Evolutionary conservation across 2,329 filamentous ascomycete species (phyloP).

Genomic region (Claviceps sorghi): DNA sequence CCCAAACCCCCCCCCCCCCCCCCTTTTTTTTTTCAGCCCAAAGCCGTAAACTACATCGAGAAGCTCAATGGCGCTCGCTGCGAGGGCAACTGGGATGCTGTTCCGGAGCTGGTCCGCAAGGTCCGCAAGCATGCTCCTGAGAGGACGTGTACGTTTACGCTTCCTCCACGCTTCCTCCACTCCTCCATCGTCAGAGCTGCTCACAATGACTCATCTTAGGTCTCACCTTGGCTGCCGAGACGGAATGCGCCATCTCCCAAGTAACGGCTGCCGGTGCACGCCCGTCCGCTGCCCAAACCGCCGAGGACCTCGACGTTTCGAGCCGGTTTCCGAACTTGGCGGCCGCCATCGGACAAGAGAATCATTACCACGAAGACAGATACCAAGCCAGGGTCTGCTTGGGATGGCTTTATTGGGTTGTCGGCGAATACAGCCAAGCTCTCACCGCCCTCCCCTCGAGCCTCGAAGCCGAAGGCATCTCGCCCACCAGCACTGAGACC

Average conservation of each 20-base stretch:
- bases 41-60: constrained; percentile 69
- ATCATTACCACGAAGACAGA: constrained; percentile 37
- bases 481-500: constrained; percentile 36
- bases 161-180: neutral
- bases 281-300: constrained; percentile 26
- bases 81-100: constrained; percentile 70
- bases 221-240: constrained; percentile 54
- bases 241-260: constrained; percentile 50
- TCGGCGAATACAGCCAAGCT: constrained; percentile 53
- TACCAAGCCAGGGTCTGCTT: constrained; percentile 74
- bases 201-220: constrained; percentile 28
- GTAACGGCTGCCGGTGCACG: constrained; percentile 26
- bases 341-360: constrained; percentile 44
- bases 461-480: constrained; percentile 39
- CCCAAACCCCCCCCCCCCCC: no score
- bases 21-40: constrained; percentile 44
- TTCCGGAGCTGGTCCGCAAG: constrained; percentile 84
- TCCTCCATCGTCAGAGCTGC: no score
- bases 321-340: constrained; percentile 35
- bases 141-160: constrained; percentile 53
- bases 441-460: constrained; percentile 47
- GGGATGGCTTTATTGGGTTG: constrained; percentile 71
- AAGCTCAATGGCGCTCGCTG: constrained; percentile 77
- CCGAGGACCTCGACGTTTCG: constrained; percentile 30
- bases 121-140: constrained; percentile 85